Evolutionary conservation across 2,329 filamentous ascomycete genomes (phyloP), one percentile per base, ranked within the genome.

Genomic region (Pyrenophora teres): DNA sequence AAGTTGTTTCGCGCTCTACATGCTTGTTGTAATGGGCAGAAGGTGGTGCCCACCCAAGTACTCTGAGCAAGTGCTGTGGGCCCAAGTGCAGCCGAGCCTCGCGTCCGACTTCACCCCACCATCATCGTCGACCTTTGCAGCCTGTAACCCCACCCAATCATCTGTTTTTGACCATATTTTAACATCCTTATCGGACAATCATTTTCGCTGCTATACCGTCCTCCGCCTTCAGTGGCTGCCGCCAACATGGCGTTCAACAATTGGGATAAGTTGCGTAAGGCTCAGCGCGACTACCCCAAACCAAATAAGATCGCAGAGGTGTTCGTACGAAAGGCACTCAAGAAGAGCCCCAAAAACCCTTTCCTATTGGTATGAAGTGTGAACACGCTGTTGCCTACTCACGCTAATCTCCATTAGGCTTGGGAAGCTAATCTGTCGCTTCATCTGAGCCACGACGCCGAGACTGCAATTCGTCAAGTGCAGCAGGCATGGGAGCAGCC

Each of bases 301-400:
- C 60, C 69, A 32, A 30, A 30, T 9, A 74, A 72, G 57, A 65
- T 67, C 44, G 72, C 71, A 37, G 56, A 68, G 16, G 59, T 63
- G 18, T 67, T 71, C 35, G 66, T 69, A 21, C 56, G 57, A 32
- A 73, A 69, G 50, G 60, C 65, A 32, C 60, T 74, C 21, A 73
- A 74, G 54, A 74, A 73, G 50, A 62, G 60, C 7, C 65, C 70
- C 15, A 59, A 63, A 19, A 72, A 75, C 42, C 68, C 72, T n/a
- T 74, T 70, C 56, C 56, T 74, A 23, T 42, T 64, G 40, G 70
- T 69, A 67, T 37, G 54, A 19, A 3, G 16, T 32, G 33, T 53
- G 13, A 30, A 2, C 21, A 23, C 15, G 10, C 2, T 16, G 31
- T 15, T 41, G 16, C 46, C 39, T 18, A 39, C 32, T 38, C 48